Percentiles rank a stretch among this genome's conserved stretches.
Conservation (phyloP, 768 basidiomycete genomes). For the Russula olivacea region DNA sequence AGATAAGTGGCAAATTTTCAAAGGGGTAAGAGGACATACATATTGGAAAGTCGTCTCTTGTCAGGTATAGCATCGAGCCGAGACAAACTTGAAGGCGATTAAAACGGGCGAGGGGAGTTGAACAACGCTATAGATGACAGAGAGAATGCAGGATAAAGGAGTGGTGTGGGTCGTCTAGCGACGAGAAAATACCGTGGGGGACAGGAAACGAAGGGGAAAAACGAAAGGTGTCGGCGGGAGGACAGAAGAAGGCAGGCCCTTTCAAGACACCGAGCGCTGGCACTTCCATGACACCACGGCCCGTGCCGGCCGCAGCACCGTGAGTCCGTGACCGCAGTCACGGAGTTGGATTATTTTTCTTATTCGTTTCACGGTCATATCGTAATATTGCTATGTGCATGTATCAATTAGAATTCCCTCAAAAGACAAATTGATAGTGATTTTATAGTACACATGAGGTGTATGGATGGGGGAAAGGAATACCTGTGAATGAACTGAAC, state of each 20-base stretch:
- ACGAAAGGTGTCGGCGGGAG: neutral
- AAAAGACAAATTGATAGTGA: slow-evolving; percentile 10
- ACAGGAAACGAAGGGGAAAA: neutral
- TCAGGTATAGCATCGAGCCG: slow-evolving; percentile 71
- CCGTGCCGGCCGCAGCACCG: neutral
- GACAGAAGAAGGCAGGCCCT: neutral
- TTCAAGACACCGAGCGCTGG: neutral
- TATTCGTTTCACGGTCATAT: neutral
- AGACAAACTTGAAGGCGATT: neutral
- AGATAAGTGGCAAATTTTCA: neutral
- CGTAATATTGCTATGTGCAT: no score
- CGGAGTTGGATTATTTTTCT: neutral
- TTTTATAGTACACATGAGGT: slow-evolving; percentile 21
- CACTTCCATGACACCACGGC: neutral
- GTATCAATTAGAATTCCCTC: neutral
- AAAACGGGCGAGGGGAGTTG: neutral
- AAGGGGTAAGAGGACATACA: slow-evolving; percentile 49
- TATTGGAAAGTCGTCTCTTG: slow-evolving; percentile 84
- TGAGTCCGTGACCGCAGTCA: no score
- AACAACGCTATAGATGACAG: slow-evolving; percentile 20
- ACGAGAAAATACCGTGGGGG: slow-evolving; percentile 6
- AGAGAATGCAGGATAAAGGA: slow-evolving; percentile 26
- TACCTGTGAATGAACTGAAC: slow-evolving; percentile 1
- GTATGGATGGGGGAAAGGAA: neutral
- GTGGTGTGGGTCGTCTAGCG: slow-evolving; percentile 19